Base-by-base conservation (phyloP, 257 asterid species). In the Ilex asprella region DNA sequence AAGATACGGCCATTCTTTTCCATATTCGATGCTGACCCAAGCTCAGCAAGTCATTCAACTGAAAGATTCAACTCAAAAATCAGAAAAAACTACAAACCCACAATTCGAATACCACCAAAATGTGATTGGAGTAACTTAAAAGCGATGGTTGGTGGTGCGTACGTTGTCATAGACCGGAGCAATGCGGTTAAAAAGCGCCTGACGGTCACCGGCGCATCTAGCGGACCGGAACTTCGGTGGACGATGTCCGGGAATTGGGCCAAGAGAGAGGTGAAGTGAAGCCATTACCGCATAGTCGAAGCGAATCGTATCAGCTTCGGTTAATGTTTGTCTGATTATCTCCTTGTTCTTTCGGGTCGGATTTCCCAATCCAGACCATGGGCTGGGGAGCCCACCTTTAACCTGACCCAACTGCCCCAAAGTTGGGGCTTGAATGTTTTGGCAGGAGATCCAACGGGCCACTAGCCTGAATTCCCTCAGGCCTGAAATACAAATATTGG, bases 1-100 rank as follows among this genome's bases (percentile, higher is more conserved):
- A 90, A 59, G 95, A 85, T 77, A 90, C 89, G 58, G 82, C 71
- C 97, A 90, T 90, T 78, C 90, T 78, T 77, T 87, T 90, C 97
- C 96, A 90, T 56, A 87, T 80, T 67, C 95, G 78, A 57, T 90
- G 97, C 60, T 78, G 74, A 2, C 95, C 95, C 72, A 90, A 80
- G 59, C 87, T 85, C 29, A 87, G 47, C 76, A 83, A 69, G 65
- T 90, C 95, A 75, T 90, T 90, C 76, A 90, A 66, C 96, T 90
- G 80, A 59, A 76, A 56, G 8, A 10, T 7, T 8, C 53, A 30
- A 30, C 9, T 27, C 30, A 31, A 32, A 21, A 31, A 41, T 39
- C 41, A 8, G 41, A 35, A 3, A 35, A 8, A 35, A 3, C n/a
- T n/a, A n/a, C n/a, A 35, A 35, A 35, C 41, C 8, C 41, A 35